Percentiles rank a stretch among this genome's conserved stretches.
phyloP scores from a whole-genome alignment of 2,329 filamentous ascomycete genomes.

The Eutypa lata region DNA sequence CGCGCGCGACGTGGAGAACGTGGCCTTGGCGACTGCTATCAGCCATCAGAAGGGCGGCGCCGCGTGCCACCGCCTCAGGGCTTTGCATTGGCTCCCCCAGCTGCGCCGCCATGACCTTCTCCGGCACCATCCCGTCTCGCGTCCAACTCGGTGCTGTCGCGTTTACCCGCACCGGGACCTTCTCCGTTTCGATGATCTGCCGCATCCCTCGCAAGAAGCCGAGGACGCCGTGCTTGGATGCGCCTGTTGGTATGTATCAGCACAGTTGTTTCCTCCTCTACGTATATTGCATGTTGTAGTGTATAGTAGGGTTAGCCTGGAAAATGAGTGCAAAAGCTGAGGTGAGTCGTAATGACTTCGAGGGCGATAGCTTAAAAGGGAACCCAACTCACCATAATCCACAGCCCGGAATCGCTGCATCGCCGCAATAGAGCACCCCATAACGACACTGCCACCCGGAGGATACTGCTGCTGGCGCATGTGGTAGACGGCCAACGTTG shows the following conservation, averaged over 20 bases:
- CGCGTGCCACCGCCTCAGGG: conserved; percentile 44
- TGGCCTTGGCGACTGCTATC: conserved; percentile 47
- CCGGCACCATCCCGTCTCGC: conserved; percentile 28
- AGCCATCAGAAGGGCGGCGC: conserved; percentile 47
- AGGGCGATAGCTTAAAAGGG: background rate
- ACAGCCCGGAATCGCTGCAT: conserved; percentile 47
- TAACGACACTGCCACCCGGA: conserved; percentile 49
- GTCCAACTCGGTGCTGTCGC: conserved; percentile 55
- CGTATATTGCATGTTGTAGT: no score
- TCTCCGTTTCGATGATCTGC: conserved; percentile 30
- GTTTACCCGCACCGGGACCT: conserved; percentile 52
- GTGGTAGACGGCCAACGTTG: conserved; percentile 45
- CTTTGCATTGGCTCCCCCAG: conserved; percentile 41
- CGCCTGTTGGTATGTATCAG: no score
- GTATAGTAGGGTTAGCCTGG: no score
- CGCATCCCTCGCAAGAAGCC: conserved; percentile 49
- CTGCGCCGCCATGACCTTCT: conserved; percentile 30
- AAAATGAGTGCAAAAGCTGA: no score
- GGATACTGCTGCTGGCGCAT: conserved; percentile 40
- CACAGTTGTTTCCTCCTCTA: no score
- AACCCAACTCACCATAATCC: conserved; percentile 43
- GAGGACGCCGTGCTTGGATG: conserved; percentile 53
- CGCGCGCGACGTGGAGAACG: conserved; percentile 46
- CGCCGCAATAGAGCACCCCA: conserved; percentile 48
- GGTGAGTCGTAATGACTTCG: no score